Evolutionary conservation across 352 stramenopile genomes (phyloP).

Genomic region (Globisporangium sylvaticum): DNA sequence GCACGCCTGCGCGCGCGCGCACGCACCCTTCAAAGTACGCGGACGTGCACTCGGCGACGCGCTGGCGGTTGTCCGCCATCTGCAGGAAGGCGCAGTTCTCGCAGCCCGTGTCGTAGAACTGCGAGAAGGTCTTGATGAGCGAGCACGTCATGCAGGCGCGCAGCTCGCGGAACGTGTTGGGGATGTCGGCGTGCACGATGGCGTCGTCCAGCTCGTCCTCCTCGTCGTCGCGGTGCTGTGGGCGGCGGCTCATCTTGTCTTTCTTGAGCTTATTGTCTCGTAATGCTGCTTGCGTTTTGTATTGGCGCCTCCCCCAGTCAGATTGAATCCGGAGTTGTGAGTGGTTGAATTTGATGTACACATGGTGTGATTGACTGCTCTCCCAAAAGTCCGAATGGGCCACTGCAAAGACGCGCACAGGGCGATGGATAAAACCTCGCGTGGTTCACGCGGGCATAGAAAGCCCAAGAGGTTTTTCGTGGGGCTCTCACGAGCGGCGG

Average conservation of each 20-base stretch:
- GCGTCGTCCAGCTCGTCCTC: constrained; percentile 80
- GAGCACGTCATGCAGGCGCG: constrained; percentile 88
- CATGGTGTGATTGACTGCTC: background rate
- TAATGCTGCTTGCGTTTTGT: background rate
- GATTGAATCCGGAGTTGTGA: background rate
- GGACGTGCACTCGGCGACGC: constrained; percentile 85
- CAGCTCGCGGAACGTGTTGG: constrained; percentile 85
- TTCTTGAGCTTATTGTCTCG: background rate
- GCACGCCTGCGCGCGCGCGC: background rate
- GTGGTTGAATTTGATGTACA: background rate
- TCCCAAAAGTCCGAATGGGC: background rate
- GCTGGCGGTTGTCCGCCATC: constrained; percentile 88
- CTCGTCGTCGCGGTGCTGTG: constrained; percentile 56
- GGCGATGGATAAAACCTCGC: background rate
- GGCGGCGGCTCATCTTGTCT: constrained; percentile 36
- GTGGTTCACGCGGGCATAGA: background rate
- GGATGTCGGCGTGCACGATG: constrained; percentile 83
- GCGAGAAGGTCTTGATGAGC: constrained; percentile 87
- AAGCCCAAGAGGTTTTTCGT: background rate
- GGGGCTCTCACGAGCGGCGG: background rate
- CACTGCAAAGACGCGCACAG: background rate
- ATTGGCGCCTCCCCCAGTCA: background rate
- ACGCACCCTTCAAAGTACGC: constrained; percentile 85
- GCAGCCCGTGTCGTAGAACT: constrained; percentile 89
- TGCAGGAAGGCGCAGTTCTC: constrained; percentile 88